These are phyloP conservation scores for Botrytis cinerea DNA, from an alignment of 2,329 filamentous ascomycete genomes.

Conservation along the genomic window DNA sequence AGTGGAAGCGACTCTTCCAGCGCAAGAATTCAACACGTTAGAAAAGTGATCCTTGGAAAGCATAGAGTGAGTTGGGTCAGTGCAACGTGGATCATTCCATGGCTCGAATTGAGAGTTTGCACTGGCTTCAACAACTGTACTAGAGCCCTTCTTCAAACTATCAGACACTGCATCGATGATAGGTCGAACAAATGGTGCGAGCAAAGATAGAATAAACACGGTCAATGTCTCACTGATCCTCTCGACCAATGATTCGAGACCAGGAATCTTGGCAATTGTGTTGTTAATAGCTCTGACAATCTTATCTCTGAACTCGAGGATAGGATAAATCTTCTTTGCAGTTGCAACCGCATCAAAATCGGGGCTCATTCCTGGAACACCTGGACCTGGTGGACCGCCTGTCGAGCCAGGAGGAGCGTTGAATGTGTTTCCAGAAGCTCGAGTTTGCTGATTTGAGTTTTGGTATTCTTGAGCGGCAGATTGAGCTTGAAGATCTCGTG, in stretches of 20 bases:
- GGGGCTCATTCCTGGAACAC: constrained; percentile 73
- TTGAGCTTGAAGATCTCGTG: constrained; percentile 59
- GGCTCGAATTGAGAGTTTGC: constrained; percentile 76
- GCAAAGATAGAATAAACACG: constrained; percentile 84
- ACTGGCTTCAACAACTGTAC: constrained; percentile 63
- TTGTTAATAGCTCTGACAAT: constrained; percentile 84
- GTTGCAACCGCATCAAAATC: constrained; percentile 78
- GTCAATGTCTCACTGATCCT: constrained; percentile 93
- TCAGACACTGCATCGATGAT: constrained; percentile 87
- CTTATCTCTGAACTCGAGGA: constrained; percentile 89
- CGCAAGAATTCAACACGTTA: constrained; percentile 74
- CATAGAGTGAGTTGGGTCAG: constrained; percentile 80
- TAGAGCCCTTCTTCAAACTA: constrained; percentile 81
- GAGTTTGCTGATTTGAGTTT: constrained; percentile 46
- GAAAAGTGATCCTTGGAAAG: constrained; percentile 84
- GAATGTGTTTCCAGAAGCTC: constrained; percentile 42
- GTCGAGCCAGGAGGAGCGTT: constrained; percentile 40
- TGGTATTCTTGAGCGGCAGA: constrained; percentile 65
- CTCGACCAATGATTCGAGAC: constrained; percentile 82
- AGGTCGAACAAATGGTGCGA: constrained; percentile 89
- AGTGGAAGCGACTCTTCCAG: constrained; percentile 70
- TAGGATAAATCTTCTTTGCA: constrained; percentile 85
- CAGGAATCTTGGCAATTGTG: constrained; percentile 87
- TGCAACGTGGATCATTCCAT: constrained; percentile 74
- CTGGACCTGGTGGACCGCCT: constrained; percentile 48